Evolutionary conservation across 371 early-diverging fungal species (phyloP).

Genomic region (Fennellomyces sp.): DNA sequence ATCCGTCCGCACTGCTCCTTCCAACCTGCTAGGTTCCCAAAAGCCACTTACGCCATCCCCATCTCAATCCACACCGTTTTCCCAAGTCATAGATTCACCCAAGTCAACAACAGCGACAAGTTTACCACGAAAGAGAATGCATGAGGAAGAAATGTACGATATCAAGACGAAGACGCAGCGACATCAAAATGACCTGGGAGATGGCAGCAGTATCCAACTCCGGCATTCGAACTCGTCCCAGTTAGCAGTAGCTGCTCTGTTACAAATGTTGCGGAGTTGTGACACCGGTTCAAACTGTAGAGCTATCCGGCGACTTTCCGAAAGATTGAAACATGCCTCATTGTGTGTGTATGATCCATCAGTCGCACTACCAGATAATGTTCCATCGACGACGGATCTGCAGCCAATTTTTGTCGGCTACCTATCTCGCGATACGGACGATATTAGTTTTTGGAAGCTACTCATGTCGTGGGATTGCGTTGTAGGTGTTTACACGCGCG

Average conservation of each 20-base stretch:
- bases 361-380: slow-evolving; percentile 19
- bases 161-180: neutral
- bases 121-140: neutral
- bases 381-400: slow-evolving; percentile 24
- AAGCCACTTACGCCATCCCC: neutral
- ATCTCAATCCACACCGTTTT: neutral
- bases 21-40: neutral
- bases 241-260: slow-evolving; percentile 8
- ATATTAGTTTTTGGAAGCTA: slow-evolving; percentile 13
- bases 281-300: slow-evolving; percentile 15
- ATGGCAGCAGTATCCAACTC: neutral
- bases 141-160: neutral
- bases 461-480: slow-evolving; percentile 43
- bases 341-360: neutral
- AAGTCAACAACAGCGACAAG: neutral
- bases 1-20: neutral
- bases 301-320: slow-evolving; percentile 15
- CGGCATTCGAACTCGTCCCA: neutral
- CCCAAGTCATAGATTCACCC: neutral
- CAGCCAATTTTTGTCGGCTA: slow-evolving; percentile 21
- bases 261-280: slow-evolving; percentile 20
- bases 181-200: neutral
- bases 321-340: slow-evolving; percentile 10
- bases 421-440: slow-evolving; percentile 6
- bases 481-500: slow-evolving; percentile 25